Conservation (phyloP, 306 rosid genomes). For the Inga leiocalycina region DNA sequence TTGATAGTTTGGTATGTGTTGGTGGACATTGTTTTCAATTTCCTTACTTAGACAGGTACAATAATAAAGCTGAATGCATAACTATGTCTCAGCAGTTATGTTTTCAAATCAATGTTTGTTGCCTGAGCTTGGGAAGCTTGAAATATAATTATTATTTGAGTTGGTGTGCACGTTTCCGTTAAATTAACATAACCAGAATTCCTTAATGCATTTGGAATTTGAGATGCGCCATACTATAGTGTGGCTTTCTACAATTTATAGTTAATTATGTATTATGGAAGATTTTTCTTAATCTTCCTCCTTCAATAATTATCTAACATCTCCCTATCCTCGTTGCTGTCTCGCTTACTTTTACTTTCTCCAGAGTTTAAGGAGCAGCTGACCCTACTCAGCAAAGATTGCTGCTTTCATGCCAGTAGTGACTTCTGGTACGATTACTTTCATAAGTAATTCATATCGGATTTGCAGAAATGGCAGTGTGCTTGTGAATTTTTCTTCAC, state of each 20-base stretch:
- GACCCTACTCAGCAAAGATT: neutral
- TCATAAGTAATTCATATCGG: slow-evolving; percentile 7
- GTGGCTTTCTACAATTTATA: neutral
- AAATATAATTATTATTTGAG: neutral
- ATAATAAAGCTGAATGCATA: neutral
- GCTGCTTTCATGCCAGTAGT: slow-evolving; percentile 23
- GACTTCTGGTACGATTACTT: slow-evolving; percentile 26
- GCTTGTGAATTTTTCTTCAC: slow-evolving; percentile 33
- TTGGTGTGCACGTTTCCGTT: neutral
- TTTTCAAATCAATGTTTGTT: neutral
- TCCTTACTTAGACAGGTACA: neutral
- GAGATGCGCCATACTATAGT: neutral
- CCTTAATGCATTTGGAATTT: neutral
- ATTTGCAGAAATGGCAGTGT: slow-evolving; percentile 20
- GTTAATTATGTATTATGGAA: neutral
- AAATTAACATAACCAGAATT: neutral
- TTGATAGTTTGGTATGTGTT: neutral
- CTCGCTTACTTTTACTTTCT: neutral
- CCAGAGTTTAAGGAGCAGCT: slow-evolving; percentile 7
- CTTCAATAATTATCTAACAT: neutral
- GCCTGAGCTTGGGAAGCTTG: neutral
- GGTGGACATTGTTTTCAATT: neutral
- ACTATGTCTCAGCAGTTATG: neutral
- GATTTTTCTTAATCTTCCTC: neutral
- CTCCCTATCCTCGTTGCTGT: neutral